Percentiles rank a stretch among this genome's conserved stretches.
These are phyloP conservation scores for Penicillium odoratum DNA, from an alignment of 495 filamentous ascomycete genomes.

Conservation along the genomic window DNA sequence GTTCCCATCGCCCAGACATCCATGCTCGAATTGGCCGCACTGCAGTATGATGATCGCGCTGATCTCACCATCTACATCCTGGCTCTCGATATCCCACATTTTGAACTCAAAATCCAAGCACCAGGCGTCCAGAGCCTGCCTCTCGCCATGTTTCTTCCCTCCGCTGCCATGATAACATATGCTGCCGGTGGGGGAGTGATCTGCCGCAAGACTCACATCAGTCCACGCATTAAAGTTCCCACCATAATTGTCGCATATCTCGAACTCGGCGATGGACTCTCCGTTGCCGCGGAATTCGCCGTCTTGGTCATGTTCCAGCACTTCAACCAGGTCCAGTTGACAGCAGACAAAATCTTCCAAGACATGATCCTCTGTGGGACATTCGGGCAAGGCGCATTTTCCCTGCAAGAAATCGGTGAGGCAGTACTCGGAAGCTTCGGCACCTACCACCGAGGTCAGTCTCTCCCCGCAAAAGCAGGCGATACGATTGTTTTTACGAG, in stretches of 20 bases:
- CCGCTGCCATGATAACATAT: slow-evolving; percentile 31
- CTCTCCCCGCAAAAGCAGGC: slow-evolving; percentile 28
- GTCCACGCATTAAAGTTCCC: slow-evolving; percentile 30
- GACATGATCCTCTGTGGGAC: slow-evolving; percentile 43
- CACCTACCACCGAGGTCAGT: slow-evolving; percentile 25
- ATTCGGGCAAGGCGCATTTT: slow-evolving; percentile 35
- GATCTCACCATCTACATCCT: slow-evolving; percentile 29
- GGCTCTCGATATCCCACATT: slow-evolving; percentile 26
- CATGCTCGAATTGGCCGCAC: slow-evolving; percentile 27
- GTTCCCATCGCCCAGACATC: slow-evolving; percentile 32
- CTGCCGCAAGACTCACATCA: slow-evolving; percentile 19
- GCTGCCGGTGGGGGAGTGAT: slow-evolving; percentile 34
- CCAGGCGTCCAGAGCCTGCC: slow-evolving; percentile 22
- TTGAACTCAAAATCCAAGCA: slow-evolving; percentile 32
- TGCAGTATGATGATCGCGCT: slow-evolving; percentile 23
- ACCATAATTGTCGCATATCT: slow-evolving; percentile 35
- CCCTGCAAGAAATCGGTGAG: slow-evolving; percentile 29
- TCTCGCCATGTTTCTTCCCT: slow-evolving; percentile 25
- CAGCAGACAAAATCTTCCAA: slow-evolving; percentile 25
- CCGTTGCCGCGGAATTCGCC: slow-evolving; percentile 23
- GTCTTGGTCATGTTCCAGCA: slow-evolving; percentile 27
- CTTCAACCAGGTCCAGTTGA: slow-evolving; percentile 23
- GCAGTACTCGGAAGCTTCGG: slow-evolving; percentile 27
- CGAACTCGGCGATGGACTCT: slow-evolving; percentile 30
- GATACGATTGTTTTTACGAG: slow-evolving; percentile 19